Evolutionary conservation across 2,329 filamentous ascomycete genomes (phyloP).

Genomic region (Cordyceps cicadae): DNA sequence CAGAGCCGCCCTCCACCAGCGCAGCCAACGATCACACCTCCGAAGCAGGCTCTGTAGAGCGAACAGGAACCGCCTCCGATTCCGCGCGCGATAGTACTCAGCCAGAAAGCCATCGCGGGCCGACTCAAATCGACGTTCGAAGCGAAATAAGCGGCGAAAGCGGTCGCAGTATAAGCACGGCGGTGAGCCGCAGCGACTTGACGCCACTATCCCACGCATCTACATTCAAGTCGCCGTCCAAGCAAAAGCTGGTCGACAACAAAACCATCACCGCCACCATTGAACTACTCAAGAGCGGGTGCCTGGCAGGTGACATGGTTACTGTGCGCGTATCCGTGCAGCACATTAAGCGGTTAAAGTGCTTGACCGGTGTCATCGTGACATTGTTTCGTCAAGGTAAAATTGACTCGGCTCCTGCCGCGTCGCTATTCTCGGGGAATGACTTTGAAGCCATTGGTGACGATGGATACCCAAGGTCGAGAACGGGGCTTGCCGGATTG

Average conservation of each 20-base stretch:
- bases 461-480: slow-evolving; percentile 79
- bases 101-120: slow-evolving; percentile 30
- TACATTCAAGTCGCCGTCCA: slow-evolving; percentile 24
- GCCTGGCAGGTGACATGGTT: slow-evolving; percentile 74
- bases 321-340: slow-evolving; percentile 74
- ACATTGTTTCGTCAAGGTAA: slow-evolving; percentile 86
- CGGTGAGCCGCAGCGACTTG: slow-evolving; percentile 44
- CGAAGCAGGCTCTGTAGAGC: slow-evolving; percentile 32
- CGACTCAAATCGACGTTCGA: slow-evolving; percentile 43
- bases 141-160: slow-evolving; percentile 68
- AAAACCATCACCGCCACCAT: slow-evolving; percentile 82
- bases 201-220: slow-evolving; percentile 25
- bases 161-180: slow-evolving; percentile 57
- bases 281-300: slow-evolving; percentile 74
- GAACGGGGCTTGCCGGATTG: slow-evolving; percentile 76
- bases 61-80: slow-evolving; percentile 33
- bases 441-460: slow-evolving; percentile 56
- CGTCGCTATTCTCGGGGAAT: slow-evolving; percentile 39
- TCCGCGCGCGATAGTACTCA: slow-evolving; percentile 26
- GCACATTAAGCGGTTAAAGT: slow-evolving; percentile 84
- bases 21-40: slow-evolving; percentile 24
- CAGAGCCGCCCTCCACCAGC: slow-evolving; percentile 24
- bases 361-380: slow-evolving; percentile 83
- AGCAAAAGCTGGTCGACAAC: slow-evolving; percentile 44
- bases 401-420: slow-evolving; percentile 65